Conservation (phyloP, 495 filamentous ascomycete species). For the Sphaerosporella brunnea region DNA sequence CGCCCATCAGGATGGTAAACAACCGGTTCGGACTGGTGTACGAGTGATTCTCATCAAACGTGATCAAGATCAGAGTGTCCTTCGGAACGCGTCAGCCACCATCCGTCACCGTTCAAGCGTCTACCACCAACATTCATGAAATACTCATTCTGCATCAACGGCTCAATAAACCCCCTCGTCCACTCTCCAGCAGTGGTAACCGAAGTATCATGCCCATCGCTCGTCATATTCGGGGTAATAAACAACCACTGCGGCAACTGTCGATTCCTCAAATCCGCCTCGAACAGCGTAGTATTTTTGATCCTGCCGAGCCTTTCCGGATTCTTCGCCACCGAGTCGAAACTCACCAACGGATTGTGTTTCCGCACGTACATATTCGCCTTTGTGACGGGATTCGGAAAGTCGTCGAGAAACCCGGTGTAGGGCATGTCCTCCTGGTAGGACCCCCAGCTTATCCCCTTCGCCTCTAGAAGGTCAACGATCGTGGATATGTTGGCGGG, state of each 20-base stretch:
- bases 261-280: conserved; percentile 38
- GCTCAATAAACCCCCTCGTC: conserved; percentile 40
- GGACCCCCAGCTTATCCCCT: conserved; percentile 47
- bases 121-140: conserved; percentile 36
- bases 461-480: conserved; percentile 51
- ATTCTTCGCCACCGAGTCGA: conserved; percentile 39
- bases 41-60: conserved; percentile 48
- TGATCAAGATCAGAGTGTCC: conserved; percentile 48
- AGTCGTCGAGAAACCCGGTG: conserved; percentile 43
- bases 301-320: conserved; percentile 39
- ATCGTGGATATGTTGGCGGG: conserved; percentile 48
- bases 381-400: conserved; percentile 35
- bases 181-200: conserved; percentile 43
- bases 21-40: conserved; percentile 40
- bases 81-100: not conserved
- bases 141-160: conserved; percentile 43
- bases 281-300: conserved; percentile 50
- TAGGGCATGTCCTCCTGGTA: conserved; percentile 57
- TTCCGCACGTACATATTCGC: conserved; percentile 59
- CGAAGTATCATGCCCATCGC: conserved; percentile 49
- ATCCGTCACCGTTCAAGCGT: not conserved
- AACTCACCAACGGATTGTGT: conserved; percentile 50
- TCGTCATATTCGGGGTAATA: conserved; percentile 59
- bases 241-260: conserved; percentile 52
- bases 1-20: conserved; percentile 47